These are phyloP conservation scores for Miamiensis avidus DNA, from an alignment of 169 alveolate species.

Conservation along the genomic window DNA sequence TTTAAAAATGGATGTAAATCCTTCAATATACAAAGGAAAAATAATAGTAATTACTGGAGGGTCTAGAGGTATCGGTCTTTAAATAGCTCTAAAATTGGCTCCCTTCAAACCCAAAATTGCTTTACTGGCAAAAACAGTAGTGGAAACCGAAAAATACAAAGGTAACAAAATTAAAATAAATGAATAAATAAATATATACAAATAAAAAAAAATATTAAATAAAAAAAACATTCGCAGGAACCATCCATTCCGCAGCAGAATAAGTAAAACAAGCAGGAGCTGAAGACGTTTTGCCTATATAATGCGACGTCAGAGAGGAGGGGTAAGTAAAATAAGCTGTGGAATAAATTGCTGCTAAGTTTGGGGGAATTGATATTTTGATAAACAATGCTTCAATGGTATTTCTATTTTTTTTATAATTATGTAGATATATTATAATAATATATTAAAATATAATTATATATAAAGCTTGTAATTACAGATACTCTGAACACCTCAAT, in stretches of 20 bases:
- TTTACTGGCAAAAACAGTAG: conserved; percentile 74
- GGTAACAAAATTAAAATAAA: conserved; percentile 23
- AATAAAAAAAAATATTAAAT: too few species aligned
- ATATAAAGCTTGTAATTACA: too few species aligned
- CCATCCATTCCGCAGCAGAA: conserved; percentile 77
- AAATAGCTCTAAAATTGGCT: conserved; percentile 71
- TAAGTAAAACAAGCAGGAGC: conserved; percentile 43
- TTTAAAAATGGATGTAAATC: too few species aligned
- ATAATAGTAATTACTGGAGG: conserved; percentile 74
- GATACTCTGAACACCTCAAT: conserved; percentile 49
- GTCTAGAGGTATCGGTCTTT: conserved; percentile 76
- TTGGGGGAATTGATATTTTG: conserved; percentile 78
- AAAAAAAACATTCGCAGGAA: too few species aligned
- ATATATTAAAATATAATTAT: too few species aligned
- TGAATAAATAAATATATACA: neutral
- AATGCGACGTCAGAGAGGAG: conserved; percentile 75
- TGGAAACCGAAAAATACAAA: conserved; percentile 59
- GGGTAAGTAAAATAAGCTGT: conserved; percentile 60
- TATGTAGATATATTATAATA: too few species aligned
- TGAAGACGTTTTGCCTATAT: conserved; percentile 66
- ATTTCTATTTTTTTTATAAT: too few species aligned
- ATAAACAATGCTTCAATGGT: conserved; percentile 77
- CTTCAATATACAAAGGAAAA: too few species aligned
- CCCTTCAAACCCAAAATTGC: conserved; percentile 77
- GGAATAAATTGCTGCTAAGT: conserved; percentile 53